These are phyloP conservation scores for Allodekkera sacchari DNA, from an alignment of 805 yeast species.

Conservation along the genomic window DNA sequence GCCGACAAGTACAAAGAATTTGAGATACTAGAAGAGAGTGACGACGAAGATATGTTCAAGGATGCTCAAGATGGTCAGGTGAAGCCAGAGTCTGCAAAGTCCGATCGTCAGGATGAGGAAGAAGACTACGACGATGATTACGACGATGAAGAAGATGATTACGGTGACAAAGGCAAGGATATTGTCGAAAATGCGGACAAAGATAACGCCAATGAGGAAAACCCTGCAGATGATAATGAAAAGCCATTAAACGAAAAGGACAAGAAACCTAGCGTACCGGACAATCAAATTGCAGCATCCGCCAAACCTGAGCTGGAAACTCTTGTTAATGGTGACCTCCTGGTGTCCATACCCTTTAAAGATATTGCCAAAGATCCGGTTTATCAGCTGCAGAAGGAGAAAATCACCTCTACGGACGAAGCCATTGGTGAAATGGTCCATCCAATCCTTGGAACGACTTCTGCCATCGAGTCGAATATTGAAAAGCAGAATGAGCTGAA, in stretches of 20 bases:
- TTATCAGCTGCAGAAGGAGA: too few relatives aligned
- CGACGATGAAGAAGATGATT: slow-evolving; percentile 2
- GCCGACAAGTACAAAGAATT: slow-evolving; percentile 10
- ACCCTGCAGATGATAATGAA: slow-evolving; percentile 12
- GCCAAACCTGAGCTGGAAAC: too few relatives aligned
- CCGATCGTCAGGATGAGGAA: too few relatives aligned
- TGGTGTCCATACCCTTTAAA: too few relatives aligned
- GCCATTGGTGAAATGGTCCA: slow-evolving; percentile 27
- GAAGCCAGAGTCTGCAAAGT: too few relatives aligned
- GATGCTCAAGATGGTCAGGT: slow-evolving; percentile 6
- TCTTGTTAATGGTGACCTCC: too few relatives aligned
- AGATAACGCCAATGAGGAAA: slow-evolving; percentile 26
- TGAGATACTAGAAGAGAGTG: slow-evolving; percentile 18
- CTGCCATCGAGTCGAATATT: slow-evolving; percentile 34
- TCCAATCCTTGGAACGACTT: slow-evolving; percentile 27
- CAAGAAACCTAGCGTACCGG: slow-evolving; percentile 1
- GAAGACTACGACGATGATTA: slow-evolving; percentile 2
- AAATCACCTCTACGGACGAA: slow-evolving; percentile 21
- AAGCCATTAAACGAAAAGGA: neutral
- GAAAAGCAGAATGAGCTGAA: slow-evolving; percentile 28
- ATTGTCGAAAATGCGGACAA: slow-evolving; percentile 25
- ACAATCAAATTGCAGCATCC: too few relatives aligned
- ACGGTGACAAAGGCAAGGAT: slow-evolving; percentile 1
- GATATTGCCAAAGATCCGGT: too few relatives aligned
- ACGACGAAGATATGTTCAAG: slow-evolving; percentile 21